Base-by-base conservation (phyloP, 1,284 basidiomycete genomes). In the Ceraceosorus guamensis region DNA sequence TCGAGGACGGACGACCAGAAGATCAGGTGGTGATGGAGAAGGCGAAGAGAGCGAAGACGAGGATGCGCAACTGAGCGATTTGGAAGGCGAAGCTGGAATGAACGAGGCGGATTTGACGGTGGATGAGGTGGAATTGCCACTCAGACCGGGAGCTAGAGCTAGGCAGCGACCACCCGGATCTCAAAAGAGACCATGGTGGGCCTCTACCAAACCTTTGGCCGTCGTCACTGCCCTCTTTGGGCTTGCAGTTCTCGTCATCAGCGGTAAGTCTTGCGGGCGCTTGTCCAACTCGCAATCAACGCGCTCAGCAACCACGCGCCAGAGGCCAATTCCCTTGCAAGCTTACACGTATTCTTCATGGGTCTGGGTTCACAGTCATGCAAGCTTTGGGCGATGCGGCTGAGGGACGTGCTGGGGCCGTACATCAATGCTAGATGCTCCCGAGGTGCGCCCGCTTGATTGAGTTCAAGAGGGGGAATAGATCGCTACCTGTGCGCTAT, bases 171-270 rank as follows among this genome's bases (percentile, higher is more conserved):
- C 32, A 13, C 14, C 37, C 8, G 34, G 18, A 30, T 13, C 14
- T 30, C 14, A 31, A 31, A 30, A n/a, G 43, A 52, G 39, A 48
- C 18, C 33, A 35, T 75, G 73, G 73, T 74, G 68, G 68, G 61
- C 68, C 50, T 67, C 66, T 8, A 75, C 71, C 16, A 62, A 67
- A 41, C 68, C 72, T 32, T 62, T 73, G 13, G 73, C 71, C 31
- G 63, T 68, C 14, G 60, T 58, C 3, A 70, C 67, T n/a, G 68
- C 73, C 49, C 48, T 68, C 48, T 75, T 75, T 55, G 73, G 73
- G 8, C 55, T 63, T 14, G 43, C 69, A 3, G 71, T 75, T 4
- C 60, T 75, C n/a, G 51, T 68, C 55, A 65, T 73, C 49, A 50
- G 39, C 46, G 49, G 39, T 18, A 16, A 24, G 35, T 30, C 39